Evolutionary conservation across 2,329 filamentous ascomycete species (phyloP), one percentile per base, ranked within the genome.

Genomic region (Sporothrix luriei): DNA sequence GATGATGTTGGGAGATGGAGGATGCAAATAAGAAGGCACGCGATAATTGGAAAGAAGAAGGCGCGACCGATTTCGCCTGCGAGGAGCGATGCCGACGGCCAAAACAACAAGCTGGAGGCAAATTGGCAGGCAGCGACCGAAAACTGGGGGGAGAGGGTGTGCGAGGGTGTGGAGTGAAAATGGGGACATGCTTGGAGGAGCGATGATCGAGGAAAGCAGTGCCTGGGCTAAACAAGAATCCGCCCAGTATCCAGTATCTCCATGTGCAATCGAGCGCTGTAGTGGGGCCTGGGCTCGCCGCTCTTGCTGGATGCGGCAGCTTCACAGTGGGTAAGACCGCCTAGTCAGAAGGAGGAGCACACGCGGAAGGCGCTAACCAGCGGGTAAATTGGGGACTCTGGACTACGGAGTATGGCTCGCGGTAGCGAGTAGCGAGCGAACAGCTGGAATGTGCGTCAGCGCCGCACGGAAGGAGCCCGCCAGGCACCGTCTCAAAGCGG

Each of bases 281-380:
- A 26, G 68, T 69, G 61, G 40, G 68, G 68, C 51, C 68, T 52
- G 46, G 52, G 10, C 52, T 24, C 19, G 43, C 21, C 21, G 57
- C 57, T 49, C 57, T 68, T 68, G 57, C 65, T 70, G 49, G 57
- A 68, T 70, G 65, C 65, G 65, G 69, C 65, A 49, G 69, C 19
- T 21, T 40, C 64, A 33, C 26, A 43, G 11, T 43, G 13, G 14
- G 40, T 43, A 43, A 16, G 24, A 13, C 26, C 21, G 57, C 38
- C 38, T 43, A 62, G 55, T 61, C 33, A 38, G 33, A 61, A 38
- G 33, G 33, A 43, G 55, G 16, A 43, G 55, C 38, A 26, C 52
- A 67, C 21, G 26, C 59, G 48, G 49, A 70, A 61, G 48, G 57
- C 64, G 48, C 64, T 65, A 70, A 70, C 19, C 21, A 70, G 69